Evolutionary conservation across 768 basidiomycete genomes (phyloP).

Genomic region (Boletus insuetus): DNA sequence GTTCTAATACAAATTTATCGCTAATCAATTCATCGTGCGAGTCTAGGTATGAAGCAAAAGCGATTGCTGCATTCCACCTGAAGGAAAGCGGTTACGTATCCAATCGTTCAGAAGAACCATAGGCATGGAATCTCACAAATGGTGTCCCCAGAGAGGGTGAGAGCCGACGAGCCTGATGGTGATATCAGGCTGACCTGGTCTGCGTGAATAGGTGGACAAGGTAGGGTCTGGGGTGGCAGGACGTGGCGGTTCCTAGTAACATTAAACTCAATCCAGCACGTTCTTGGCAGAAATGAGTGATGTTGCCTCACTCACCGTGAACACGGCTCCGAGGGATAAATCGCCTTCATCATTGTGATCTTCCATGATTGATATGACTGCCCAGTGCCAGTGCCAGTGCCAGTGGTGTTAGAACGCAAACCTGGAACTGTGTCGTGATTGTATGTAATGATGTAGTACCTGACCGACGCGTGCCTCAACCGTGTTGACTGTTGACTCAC

Average conservation of each 20-base stretch:
- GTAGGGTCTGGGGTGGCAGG: slow-evolving; percentile 70
- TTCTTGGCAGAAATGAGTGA: neutral
- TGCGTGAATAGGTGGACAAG: slow-evolving; percentile 45
- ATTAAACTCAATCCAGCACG: neutral
- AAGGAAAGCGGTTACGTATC: neutral
- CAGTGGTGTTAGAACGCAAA: no score
- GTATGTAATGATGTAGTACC: no score
- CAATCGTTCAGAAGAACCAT: no score
- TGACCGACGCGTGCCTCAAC: no score
- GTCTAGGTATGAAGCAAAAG: slow-evolving; percentile 71
- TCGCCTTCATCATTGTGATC: slow-evolving; percentile 28
- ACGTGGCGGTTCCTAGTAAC: slow-evolving; percentile 57
- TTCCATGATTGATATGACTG: neutral
- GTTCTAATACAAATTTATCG: slow-evolving; percentile 64
- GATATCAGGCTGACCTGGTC: slow-evolving; percentile 33
- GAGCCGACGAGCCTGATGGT: slow-evolving; percentile 70
- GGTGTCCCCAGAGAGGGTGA: slow-evolving; percentile 81
- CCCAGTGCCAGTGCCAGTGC: no score
- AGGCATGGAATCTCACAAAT: slow-evolving; percentile 49
- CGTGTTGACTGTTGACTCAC: no score
- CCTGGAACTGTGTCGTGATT: no score
- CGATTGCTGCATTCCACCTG: slow-evolving; percentile 81
- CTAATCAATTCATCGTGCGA: slow-evolving; percentile 44
- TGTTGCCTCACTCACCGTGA: slow-evolving; percentile 40
- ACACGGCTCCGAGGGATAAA: slow-evolving; percentile 44